These are phyloP conservation scores for Warburgia ugandensis DNA, from an alignment of 164 flowering plant species.

Conservation along the genomic window DNA sequence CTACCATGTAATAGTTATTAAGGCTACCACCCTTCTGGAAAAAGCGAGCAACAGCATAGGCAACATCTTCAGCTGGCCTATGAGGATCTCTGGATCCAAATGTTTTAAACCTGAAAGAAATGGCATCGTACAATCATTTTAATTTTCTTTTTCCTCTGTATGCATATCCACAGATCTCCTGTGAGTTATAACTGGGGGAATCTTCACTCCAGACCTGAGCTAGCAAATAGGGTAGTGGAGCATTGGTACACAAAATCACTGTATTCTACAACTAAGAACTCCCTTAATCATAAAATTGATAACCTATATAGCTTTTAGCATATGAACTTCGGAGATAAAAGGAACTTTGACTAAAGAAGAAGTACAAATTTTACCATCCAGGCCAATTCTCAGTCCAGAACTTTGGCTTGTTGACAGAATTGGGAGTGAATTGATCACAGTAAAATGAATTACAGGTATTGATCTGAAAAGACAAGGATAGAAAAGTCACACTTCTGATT, in stretches of 20 bases:
- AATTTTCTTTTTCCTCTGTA: not conserved
- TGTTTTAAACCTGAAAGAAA: constrained; percentile 72
- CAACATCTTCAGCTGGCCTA: constrained; percentile 91
- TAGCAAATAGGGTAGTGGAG: too few relatives aligned
- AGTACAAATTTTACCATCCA: constrained; percentile 65
- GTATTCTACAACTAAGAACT: too few relatives aligned
- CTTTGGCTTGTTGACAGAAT: constrained; percentile 70
- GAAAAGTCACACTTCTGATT: not conserved
- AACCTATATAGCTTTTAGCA: too few relatives aligned
- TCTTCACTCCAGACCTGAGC: too few relatives aligned
- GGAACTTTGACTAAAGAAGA: too few relatives aligned
- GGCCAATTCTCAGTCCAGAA: constrained; percentile 99
- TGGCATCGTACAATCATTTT: not conserved
- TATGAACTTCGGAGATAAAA: too few relatives aligned
- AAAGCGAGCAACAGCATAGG: constrained; percentile 92
- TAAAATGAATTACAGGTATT: constrained; percentile 95
- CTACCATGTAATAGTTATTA: constrained; percentile 94
- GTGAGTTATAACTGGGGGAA: too few relatives aligned
- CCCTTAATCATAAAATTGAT: too few relatives aligned
- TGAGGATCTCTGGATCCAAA: constrained; percentile 89
- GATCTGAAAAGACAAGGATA: constrained; percentile 48
- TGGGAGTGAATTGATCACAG: constrained; percentile 80
- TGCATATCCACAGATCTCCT: too few relatives aligned
- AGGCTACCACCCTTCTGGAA: constrained; percentile 94
- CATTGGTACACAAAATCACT: too few relatives aligned